Evolutionary conservation across 2,329 filamentous ascomycete species (phyloP), one percentile per base, ranked within the genome.

Genomic region (Apiospora pterosperma): DNA sequence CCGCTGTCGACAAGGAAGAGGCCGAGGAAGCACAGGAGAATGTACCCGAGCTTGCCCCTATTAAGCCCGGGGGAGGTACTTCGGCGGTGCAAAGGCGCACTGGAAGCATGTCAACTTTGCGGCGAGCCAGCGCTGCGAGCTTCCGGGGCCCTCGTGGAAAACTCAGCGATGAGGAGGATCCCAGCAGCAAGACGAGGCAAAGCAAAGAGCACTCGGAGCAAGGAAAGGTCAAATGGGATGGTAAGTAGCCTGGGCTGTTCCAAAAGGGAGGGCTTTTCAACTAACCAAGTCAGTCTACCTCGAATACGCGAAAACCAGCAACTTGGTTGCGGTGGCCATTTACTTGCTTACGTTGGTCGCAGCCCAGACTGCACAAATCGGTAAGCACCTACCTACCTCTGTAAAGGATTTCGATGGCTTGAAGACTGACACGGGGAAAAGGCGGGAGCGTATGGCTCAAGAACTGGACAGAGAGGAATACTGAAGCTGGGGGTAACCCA

Each of bases 231-330:
- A 98, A 97, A 78, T 98, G 96, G 94, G 86, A 89, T 69, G 78
- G 80, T 81, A 74, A 58, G 78, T 70, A 8, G 10, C 48, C 36
- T 48, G 5, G 16, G 19, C 4, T 48, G 11, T 58, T 61, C 23
- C 36, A 2, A 7, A 34, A 25, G 39, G n/a, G 36, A 39, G 16
- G 16, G 4, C 59, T 19, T 39, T 16, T 0, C 38, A 62, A 59
- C 67, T 71, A 60, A 70, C 58, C n/a, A 62, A 36, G 7, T 36
- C 14, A 71, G 95, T 99, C 34, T 99, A 99, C 75, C 82, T 84
- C 21, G 94, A 97, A 78, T 99, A 99, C 73, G 96, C 96, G 64
- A 97, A 93, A 79, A 93, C 93, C 65, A 97, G 92, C 82, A 97
- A 98, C 76, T 78, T 97, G 19, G 81, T 87, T 64, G 96, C 96